Base-by-base conservation (phyloP, 345 rosid species). In the Aethionema arabicum region DNA sequence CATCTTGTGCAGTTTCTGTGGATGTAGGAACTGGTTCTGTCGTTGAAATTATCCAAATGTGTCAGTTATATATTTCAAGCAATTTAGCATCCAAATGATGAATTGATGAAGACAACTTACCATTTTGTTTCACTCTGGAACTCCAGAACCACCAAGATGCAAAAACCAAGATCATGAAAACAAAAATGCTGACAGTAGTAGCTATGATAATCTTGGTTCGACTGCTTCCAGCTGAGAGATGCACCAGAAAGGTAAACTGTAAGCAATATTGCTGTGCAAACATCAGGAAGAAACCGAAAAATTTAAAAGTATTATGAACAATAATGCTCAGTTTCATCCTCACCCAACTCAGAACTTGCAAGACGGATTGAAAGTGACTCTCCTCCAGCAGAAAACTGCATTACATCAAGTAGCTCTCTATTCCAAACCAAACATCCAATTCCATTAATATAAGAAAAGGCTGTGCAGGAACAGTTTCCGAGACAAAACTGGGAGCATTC, bases 341-440 rank as follows among this genome's bases (percentile, higher is more conserved):
- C 59, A 72, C 76, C 76, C 11, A 72, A 54, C 40, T 72, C 72
- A 52, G 72, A 66, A 41, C 56, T 48, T 35, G 76, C 68, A 45
- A 72, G 67, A 33, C 76, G 67, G 8, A 72, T 48, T 9, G 65
- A 72, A 29, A 66, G 30, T 5, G 13, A 45, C 42, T 66, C 67
- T 36, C 72, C 72, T 31, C 72, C 68, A 15, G 14, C 32, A 48
- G 51, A 0, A 60, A 72, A 66, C 68, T 72, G 30, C 57, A 48
- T 59, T 11, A 66, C 62, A 44, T 65, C 74, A 2, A 69, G n/a
- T 27, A 74, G 70, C 52, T 68, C 62, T 13, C 59, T 43, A 7
- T 14, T 31, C 78, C 78, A 69, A 11, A 69, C 69, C 42, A 68
- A 37, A 38, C 78, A 74, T 7, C 78, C 78, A 42, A 66, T 72